Evolutionary conservation across 768 basidiomycete species (phyloP), one percentile per base, ranked within the genome.

Genomic region (Asterophora parasitica): DNA sequence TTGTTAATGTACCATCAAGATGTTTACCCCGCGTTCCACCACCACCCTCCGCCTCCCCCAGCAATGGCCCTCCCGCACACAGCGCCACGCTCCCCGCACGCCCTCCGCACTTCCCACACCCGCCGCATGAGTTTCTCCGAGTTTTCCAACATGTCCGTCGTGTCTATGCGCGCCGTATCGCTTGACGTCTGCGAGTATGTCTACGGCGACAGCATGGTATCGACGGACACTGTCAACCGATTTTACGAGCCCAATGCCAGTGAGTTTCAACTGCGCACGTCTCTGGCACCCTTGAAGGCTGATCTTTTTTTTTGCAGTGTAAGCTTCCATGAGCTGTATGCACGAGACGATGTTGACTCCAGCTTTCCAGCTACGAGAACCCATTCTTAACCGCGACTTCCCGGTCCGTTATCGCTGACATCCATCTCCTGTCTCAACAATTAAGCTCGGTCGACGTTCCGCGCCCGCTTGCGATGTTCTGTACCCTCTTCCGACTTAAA

Each of bases 341-440:
- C n/a, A n/a, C n/a, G 26, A 34, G 48, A 39, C 28, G 30, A 46
- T 15, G 31, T 41, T 50, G 0, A 51, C 42, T 32, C 4, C 47
- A 32, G 44, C 31, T 9, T 33, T 28, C 46, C 52, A 85, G 83
- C 57, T 90, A 90, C 58, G 86, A 90, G 67, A 90, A 90, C 57
- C 88, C 88, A 3, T 62, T 85, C 52, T 60, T 90, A 33, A 88
- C 86, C 28, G 85, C 87, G 30, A 85, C 81, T 5, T 85, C 87
- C 31, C 79, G 85, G 42, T 73, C 77, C 34, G 70, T 87, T 42
- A 86, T 91, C 50, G 72, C 81, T 42, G 85, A 89, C 57, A 82
- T 90, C 15, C 78, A 85, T 56, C 62, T 72, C 20, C 70, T 88
- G 39, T 78, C 83, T 7, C 75, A 74, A 17, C 78, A 79, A 30